Base-by-base conservation (phyloP, 2,329 filamentous ascomycete species). In the Plenodomus lindquistii region DNA sequence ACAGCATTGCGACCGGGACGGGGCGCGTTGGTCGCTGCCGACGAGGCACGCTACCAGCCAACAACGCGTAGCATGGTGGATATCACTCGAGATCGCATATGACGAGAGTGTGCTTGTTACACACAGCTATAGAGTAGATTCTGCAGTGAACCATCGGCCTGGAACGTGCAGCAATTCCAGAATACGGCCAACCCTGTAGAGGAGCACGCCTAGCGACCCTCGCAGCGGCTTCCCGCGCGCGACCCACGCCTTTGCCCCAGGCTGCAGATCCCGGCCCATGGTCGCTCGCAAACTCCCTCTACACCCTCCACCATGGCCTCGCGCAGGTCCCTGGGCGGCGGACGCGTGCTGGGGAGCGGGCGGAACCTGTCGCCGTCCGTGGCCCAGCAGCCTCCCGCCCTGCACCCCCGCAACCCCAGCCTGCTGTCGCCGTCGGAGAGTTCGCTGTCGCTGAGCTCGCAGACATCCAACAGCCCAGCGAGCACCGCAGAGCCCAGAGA, bases 341-440 rank as follows among this genome's bases (percentile, higher is more conserved):
- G 93, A 72, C 86, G 93, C 77, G 86, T 97, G 68, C 79, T 97
- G 65, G 93, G 93, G 66, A 95, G 83, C 76, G 91, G 90, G 65
- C 91, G 87, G 74, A 85, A 87, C 65, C 84, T 96, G 65, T 88
- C 86, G 61, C 88, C 90, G 65, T 77, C 82, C 55, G 69, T 74
- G 50, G 72, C 77, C 57, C 59, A 49, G 41, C 52, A 50, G 49
- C 57, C 58, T 36, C 47, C 50, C 35, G 50, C 50, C 48, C 56
- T 57, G 57, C 66, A 55, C 60, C 74, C 72, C 69, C 68, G 62
- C 60, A 65, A 73, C 75, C 62, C 79, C 67, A 73, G 75, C 57
- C 68, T 83, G 52, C 74, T 85, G 40, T 85, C 84, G 53, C 84
- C 84, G 24, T 84, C 84, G 43, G 79, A 81, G 59, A 96, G 91